A percentile compares a stretch with the other conserved stretches of the same genome.
Evolutionary conservation across 2,329 filamentous ascomycete species (phyloP).

Genomic region (Hirsutella thompsonii): DNA sequence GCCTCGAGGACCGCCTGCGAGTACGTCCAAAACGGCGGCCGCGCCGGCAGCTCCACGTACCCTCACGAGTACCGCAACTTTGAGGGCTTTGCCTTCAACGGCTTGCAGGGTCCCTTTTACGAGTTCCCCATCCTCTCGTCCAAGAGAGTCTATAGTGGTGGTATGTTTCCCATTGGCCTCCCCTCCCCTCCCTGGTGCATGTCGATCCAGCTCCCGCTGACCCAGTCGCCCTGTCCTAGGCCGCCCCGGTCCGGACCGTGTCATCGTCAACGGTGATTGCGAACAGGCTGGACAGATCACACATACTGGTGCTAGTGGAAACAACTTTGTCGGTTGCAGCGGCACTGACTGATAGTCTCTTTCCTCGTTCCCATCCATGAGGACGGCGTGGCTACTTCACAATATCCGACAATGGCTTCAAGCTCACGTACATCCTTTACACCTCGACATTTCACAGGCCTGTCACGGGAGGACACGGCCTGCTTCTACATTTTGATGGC

Average conservation of each 20-base stretch:
- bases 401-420: too few relatives aligned
- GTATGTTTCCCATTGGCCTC: slow-evolving; percentile 10
- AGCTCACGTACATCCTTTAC: too few relatives aligned
- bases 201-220: neutral
- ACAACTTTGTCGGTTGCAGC: slow-evolving; percentile 53
- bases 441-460: too few relatives aligned
- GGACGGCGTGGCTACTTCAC: too few relatives aligned
- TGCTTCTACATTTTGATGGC: too few relatives aligned
- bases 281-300: slow-evolving; percentile 52
- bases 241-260: slow-evolving; percentile 50
- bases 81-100: slow-evolving; percentile 22
- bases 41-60: slow-evolving; percentile 18
- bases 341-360: slow-evolving; percentile 8
- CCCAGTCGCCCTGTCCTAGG: slow-evolving; percentile 8
- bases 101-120: slow-evolving; percentile 19
- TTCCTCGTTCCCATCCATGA: neutral
- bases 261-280: slow-evolving; percentile 43
- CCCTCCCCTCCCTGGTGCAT: neutral
- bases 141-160: slow-evolving; percentile 20
- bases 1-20: slow-evolving; percentile 15
- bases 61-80: slow-evolving; percentile 26
- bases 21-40: slow-evolving; percentile 9
- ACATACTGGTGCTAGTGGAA: slow-evolving; percentile 55
- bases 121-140: slow-evolving; percentile 23
- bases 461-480: too few relatives aligned